Evolutionary conservation across 1,284 basidiomycete genomes (phyloP), one percentile per base, ranked within the genome.

Genomic region (Polyporus tsugae): DNA sequence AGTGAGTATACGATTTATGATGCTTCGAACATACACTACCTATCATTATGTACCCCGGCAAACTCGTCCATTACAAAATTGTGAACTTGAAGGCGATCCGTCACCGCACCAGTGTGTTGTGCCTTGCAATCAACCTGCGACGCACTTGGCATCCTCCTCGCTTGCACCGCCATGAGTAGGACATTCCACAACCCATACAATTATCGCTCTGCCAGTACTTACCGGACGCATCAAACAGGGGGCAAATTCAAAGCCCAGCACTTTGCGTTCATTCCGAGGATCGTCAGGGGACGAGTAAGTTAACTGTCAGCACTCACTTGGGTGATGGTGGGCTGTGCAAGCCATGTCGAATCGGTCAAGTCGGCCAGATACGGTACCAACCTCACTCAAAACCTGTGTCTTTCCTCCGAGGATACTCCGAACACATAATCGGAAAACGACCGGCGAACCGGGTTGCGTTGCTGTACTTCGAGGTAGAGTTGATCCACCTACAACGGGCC

Each of bases 121-220:
- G 46, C 46, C 46, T 52, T 52, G 46, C 22, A 10, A 25, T 52
- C 46, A 52, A 25, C 46, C 46, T 52, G 46, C 46, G 46, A 52
- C 11, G 46, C 9, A 52, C 46, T 52, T 52, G 46, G 46, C 46
- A 52, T 52, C 9, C 22, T 25, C 25, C 4, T 52, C 46, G 46
- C 46, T 46, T 52, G 22, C 46, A 52, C 22, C 10, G 46, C 46
- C 46, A 52, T 11, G 46, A 29, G 22, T 25, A 29, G 2, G 29
- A 29, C n/a, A n/a, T n/a, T n/a, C n/a, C 22, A 10, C 17, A 41
- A 41, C 13, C 41, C 6, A 13, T 13, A 42, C 41, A 13, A 15
- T 22, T 52, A 25, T 52, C 46, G 46, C n/a, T 25, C 46, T 29
- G 22, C 46, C 41, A 25, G 22, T 0, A 25, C 22, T 13, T 11